Conservation (phyloP, 352 stramenopile species). For the Thalassiosira mediterranea region DNA sequence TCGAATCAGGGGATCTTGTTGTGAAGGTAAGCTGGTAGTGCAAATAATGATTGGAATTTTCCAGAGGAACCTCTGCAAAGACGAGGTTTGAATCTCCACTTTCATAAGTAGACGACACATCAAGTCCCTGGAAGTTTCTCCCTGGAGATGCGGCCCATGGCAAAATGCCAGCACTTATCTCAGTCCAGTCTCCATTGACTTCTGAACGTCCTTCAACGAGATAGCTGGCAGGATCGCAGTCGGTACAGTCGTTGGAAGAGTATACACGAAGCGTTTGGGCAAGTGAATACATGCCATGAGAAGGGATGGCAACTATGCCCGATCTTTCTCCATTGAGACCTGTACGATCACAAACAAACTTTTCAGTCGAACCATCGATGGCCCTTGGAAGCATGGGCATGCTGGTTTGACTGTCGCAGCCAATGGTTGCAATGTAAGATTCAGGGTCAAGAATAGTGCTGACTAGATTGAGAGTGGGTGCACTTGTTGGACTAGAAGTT, state of each 20-base stretch:
- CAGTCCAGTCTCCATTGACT: not conserved
- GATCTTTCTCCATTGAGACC: not conserved
- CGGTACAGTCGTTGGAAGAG: conserved; percentile 22
- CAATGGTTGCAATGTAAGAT: not conserved
- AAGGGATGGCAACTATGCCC: conserved; percentile 21
- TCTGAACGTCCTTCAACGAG: not conserved
- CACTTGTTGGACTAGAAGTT: not conserved
- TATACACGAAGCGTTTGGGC: conserved; percentile 41
- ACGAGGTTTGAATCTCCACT: not conserved
- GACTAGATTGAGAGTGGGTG: not conserved
- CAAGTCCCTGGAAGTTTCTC: not conserved
- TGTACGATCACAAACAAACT: conserved; percentile 16
- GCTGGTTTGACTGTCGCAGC: not conserved
- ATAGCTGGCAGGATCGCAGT: conserved; percentile 25
- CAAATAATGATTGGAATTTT: conserved; percentile 4
- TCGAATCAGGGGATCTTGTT: conserved; percentile 15
- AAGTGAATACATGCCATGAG: conserved; percentile 26
- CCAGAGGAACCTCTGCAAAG: conserved; percentile 1
- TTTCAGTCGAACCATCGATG: conserved; percentile 30
- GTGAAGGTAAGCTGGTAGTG: conserved; percentile 29
- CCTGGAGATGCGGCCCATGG: not conserved
- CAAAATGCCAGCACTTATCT: not conserved
- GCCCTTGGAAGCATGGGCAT: not conserved
- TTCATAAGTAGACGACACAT: conserved; percentile 10
- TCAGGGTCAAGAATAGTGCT: not conserved